Evolutionary conservation across 257 asterid species (phyloP), one percentile per base, ranked within the genome.

Genomic region (Eustoma russellianum): DNA sequence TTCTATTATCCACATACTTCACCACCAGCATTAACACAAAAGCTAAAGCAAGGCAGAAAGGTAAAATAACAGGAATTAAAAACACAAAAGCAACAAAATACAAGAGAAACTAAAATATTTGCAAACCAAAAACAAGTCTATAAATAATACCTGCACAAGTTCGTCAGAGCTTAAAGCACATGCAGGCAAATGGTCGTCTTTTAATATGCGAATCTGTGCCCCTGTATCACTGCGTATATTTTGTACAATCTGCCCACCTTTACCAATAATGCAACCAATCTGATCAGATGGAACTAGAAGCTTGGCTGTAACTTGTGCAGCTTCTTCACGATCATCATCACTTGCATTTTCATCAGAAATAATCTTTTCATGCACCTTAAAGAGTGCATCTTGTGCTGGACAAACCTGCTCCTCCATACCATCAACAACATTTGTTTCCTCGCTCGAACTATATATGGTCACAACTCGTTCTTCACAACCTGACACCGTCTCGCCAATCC

Each of bases 161-260:
- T 91, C 98, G 57, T 91, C 98, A 9, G 98, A 80, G 63, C 69
- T 72, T 84, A 84, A 65, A 33, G 95, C 95, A 74, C 96, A 91
- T 2, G 87, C 38, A 17, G 98, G 96, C 70, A 84, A 73, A 74
- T 84, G 93, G 52, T 78, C 82, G 70, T 84, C 96, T 81, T 87
- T 91, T 46, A 87, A 61, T 38, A 87, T 84, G 67, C 95, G 94
- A 80, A 91, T 61, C 70, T 84, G 91, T 11, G 98, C 98, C 58
- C 98, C 96, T 56, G 89, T 78, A 44, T 91, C 98, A 60, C 78
- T 72, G 40, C 81, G 96, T 53, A 84, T 84, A 65, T 49, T 80
- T 62, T 91, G 98, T 47, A 87, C 89, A 56, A 87, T 82, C 69
- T 78, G 95, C 54, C 96, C 98, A 67, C 98, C 95, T 77, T 90